Evolutionary conservation across 208 protist genomes (phyloP), one percentile per base, ranked within the genome.

Genomic region (Wallacemonas sp.): DNA sequence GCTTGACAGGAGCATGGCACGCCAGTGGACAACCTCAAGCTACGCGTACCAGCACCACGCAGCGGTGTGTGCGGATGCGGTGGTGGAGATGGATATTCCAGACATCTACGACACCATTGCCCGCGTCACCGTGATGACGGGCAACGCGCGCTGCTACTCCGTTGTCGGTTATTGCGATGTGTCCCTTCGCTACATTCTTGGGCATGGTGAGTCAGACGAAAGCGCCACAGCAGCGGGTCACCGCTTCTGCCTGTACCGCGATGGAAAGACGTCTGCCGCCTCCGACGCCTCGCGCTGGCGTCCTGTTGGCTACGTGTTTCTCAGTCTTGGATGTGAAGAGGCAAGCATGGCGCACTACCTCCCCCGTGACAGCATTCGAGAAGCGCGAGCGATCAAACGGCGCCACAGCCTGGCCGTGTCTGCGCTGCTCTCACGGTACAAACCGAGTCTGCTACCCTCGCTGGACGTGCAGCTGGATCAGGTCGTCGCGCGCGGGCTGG

Each of bases 111-210:
- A 58, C 30, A 58, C 28, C 2, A 19, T 58, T 4, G 30, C 30
- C n/a, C 56, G 44, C 2, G 2, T 71, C 9, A 56, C 44, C 31
- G 55, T 71, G 15, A 55, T 42, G 42, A 38, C 36, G 0, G 66
- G 66, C 33, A 64, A 65, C 34, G 34, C 42, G n/a, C 8, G 21
- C 6, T 64, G 55, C 33, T 17, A 51, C 47, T 22, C 34, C 19
- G 66, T 59, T 2, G 46, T 71, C 15, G 66, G 66, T 22, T 22
- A 38, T 0, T 71, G 66, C 34, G 55, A 62, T 21, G 45, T 71
- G 14, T 71, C 66, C 5, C 55, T 71, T n/a, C 34, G 56, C n/a
- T 59, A 71, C 46, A 12, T 62, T 2, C 38, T 15, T 4, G 27
- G n/a, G 17, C 9, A n/a, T 5, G 24, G 11, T 21, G 33, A 26